These are phyloP conservation scores for Penicillium capsulatum DNA, from an alignment of 2,329 filamentous ascomycete genomes.

Conservation along the genomic window DNA sequence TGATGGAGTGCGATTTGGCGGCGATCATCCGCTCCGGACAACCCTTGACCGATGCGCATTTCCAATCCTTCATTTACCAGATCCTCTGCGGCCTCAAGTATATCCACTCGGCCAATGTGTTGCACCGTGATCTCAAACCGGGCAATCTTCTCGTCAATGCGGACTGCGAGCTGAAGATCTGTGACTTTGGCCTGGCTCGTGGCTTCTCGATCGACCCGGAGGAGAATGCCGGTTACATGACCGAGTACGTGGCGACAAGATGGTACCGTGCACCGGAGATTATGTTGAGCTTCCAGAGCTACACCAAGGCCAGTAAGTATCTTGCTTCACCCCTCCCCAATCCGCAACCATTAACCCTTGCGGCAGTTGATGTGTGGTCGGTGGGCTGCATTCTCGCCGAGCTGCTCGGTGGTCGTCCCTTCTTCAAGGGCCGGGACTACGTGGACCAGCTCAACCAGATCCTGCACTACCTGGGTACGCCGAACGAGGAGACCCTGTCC, in stretches of 20 bases:
- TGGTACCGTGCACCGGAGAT: slow-evolving; percentile 99
- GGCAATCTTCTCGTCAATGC: slow-evolving; percentile 97
- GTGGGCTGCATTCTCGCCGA: slow-evolving; percentile 97
- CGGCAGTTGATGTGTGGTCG: slow-evolving; percentile 93
- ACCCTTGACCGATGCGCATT: slow-evolving; percentile 94
- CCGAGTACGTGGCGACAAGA: slow-evolving; percentile 95
- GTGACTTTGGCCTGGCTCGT: slow-evolving; percentile 92
- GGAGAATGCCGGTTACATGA: slow-evolving; percentile 99
- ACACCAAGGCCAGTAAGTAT: slow-evolving; percentile 97
- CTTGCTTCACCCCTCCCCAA: neutral
- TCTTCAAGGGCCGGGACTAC: slow-evolving; percentile 99
- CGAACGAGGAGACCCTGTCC: slow-evolving; percentile 87
- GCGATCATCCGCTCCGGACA: slow-evolving; percentile 97
- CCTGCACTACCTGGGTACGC: slow-evolving; percentile 93
- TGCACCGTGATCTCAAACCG: slow-evolving; percentile 95
- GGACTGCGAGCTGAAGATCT: slow-evolving; percentile 99
- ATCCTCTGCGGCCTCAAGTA: slow-evolving; percentile 98
- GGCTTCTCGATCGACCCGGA: slow-evolving; percentile 96
- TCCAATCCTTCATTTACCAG: slow-evolving; percentile 99
- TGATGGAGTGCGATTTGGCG: slow-evolving; percentile 98
- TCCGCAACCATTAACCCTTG: slow-evolving; percentile 2
- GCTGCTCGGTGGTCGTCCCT: slow-evolving; percentile 88
- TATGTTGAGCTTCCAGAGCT: slow-evolving; percentile 99
- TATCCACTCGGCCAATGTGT: slow-evolving; percentile 96
- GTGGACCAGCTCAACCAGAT: slow-evolving; percentile 99